Conservation (phyloP, 164 flowering plant genomes). For the Houttuynia cordata region DNA sequence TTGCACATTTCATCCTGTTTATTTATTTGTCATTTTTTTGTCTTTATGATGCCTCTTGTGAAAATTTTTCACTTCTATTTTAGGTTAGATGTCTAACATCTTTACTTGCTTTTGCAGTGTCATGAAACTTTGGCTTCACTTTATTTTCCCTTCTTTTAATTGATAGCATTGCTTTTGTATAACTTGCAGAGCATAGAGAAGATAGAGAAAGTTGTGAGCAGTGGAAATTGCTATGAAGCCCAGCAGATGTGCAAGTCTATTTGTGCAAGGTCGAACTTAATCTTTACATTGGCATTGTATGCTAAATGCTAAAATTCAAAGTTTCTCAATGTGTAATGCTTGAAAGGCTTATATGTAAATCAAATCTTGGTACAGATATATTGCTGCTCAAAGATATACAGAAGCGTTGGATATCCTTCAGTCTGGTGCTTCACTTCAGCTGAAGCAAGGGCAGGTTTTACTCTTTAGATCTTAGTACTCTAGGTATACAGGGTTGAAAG, state of each 20-base stretch:
- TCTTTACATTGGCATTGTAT: neutral
- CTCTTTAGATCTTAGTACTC: neutral
- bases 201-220: conserved; percentile 49
- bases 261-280: conserved; percentile 40
- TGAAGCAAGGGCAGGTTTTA: conserved; percentile 68
- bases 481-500: neutral
- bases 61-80: no score
- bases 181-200: conserved; percentile 67
- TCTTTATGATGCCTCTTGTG: no score
- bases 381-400: conserved; percentile 47
- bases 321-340: no score
- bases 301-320: neutral
- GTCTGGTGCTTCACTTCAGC: conserved; percentile 78
- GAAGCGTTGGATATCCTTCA: conserved; percentile 85
- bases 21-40: no score
- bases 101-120: no score
- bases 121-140: no score
- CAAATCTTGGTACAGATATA: conserved; percentile 46
- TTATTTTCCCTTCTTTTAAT: no score
- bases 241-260: conserved; percentile 89
- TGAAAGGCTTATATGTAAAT: no score
- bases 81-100: no score
- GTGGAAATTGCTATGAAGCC: conserved; percentile 75
- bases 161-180: no score
- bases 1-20: no score